phyloP scores from a whole-genome alignment of 75 land plant species.

The Larix kaempferi region DNA sequence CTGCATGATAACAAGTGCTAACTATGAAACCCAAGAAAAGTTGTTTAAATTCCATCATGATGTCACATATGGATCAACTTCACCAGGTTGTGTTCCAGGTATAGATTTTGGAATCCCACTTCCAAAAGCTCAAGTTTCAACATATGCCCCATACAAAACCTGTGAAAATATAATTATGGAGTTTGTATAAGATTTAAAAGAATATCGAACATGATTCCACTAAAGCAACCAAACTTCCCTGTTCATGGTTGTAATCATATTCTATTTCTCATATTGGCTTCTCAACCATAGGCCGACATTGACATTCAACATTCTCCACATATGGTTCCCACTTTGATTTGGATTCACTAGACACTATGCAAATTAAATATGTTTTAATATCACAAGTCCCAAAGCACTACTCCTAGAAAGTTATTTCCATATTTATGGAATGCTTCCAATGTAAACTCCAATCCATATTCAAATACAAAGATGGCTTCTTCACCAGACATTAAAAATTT shows the following conservation, averaged over 20 bases:
- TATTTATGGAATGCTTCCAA: constrained; percentile 68
- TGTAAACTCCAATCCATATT: constrained; percentile 67
- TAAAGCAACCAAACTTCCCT: neutral
- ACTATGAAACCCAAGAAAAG: constrained; percentile 65
- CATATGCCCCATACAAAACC: constrained; percentile 85
- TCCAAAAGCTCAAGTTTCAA: constrained; percentile 56
- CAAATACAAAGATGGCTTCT: constrained; percentile 46
- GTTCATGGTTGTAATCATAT: constrained; percentile 20
- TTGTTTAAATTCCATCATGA: constrained; percentile 96
- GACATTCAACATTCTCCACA: constrained; percentile 73
- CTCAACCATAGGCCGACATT: constrained; percentile 90
- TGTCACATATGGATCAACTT: constrained; percentile 31
- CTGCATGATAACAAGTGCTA: constrained; percentile 75
- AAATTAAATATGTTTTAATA: neutral
- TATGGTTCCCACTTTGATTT: constrained; percentile 50
- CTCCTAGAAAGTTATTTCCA: constrained; percentile 76
- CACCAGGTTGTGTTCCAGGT: constrained; percentile 3
- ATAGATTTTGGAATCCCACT: constrained; percentile 72
- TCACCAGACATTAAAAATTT: constrained; percentile 20
- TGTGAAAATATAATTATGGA: constrained; percentile 15
- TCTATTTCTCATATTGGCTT: constrained; percentile 81
- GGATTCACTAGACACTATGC: neutral
- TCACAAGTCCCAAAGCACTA: constrained; percentile 59
- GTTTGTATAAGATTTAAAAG: neutral
- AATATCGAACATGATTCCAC: neutral